These are phyloP conservation scores for Moesziomyces sp. DNA, from an alignment of 1,284 basidiomycete species.

Conservation along the genomic window DNA sequence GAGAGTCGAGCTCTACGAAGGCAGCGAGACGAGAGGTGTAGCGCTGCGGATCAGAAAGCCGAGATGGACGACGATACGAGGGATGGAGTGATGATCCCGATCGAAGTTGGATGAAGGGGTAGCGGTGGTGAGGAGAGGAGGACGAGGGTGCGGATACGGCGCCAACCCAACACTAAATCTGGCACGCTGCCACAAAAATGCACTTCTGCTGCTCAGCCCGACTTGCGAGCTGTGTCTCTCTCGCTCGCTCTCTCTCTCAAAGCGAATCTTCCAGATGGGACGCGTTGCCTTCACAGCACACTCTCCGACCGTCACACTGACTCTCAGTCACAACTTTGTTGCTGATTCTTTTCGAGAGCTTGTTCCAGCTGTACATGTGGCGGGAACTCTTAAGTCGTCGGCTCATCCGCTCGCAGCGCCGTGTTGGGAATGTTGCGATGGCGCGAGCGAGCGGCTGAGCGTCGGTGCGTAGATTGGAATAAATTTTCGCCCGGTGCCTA, in stretches of 20 bases:
- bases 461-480: not conserved
- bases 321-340: too few species aligned
- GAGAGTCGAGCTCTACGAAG: not conserved
- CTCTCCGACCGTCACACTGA: too few species aligned
- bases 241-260: too few species aligned
- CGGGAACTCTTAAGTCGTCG: too few species aligned
- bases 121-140: not conserved
- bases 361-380: too few species aligned
- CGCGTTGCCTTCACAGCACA: too few species aligned
- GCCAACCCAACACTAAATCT: too few species aligned
- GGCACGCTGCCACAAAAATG: not conserved
- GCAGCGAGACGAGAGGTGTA: not conserved
- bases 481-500: slow-evolving; percentile 4
- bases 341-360: too few species aligned
- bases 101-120: not conserved
- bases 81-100: not conserved
- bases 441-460: not conserved
- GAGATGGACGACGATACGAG: not conserved
- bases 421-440: too few species aligned
- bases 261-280: too few species aligned
- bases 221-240: too few species aligned
- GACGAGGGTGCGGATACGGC: not conserved
- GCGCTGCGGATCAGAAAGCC: not conserved
- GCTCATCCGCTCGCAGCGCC: too few species aligned
- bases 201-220: slow-evolving; percentile 9